Conservation (phyloP, 176 grass and related monocot genomes). For the Oropetium thomaeum region DNA sequence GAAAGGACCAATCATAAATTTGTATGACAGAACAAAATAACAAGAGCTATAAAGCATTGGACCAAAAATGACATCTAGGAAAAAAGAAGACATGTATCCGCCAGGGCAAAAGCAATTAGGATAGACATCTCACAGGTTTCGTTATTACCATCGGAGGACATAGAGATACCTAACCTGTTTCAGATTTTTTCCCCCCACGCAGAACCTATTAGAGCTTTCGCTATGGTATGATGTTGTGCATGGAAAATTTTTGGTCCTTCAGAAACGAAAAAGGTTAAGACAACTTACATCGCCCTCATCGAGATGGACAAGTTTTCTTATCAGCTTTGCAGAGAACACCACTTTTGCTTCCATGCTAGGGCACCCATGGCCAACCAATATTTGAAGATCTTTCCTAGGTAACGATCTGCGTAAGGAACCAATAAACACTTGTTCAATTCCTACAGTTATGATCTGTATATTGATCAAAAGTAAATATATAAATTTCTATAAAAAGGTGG, state of each 20-base stretch:
- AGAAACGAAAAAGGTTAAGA: neutral
- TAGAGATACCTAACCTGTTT: neutral
- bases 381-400: conserved; percentile 83
- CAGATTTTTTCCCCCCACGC: neutral
- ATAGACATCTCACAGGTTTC: neutral
- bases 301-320: conserved; percentile 89
- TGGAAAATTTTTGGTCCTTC: neutral
- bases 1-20: neutral
- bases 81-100: neutral
- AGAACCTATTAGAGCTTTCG: neutral
- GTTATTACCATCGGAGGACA: neutral
- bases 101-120: neutral
- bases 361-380: conserved; percentile 88
- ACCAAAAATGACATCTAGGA: neutral
- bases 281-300: conserved; percentile 93
- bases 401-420: conserved; percentile 55
- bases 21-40: conserved; percentile 5
- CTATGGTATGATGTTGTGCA: neutral
- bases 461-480: neutral
- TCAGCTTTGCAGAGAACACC: conserved; percentile 89
- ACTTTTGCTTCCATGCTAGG: conserved; percentile 74
- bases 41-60: neutral
- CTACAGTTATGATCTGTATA: conserved; percentile 1
- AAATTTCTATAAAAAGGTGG: too few relatives aligned
- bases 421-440: neutral